Evolutionary conservation across 2,329 filamentous ascomycete species (phyloP), one percentile per base, ranked within the genome.

Genomic region (Tetracladium maxilliforme): DNA sequence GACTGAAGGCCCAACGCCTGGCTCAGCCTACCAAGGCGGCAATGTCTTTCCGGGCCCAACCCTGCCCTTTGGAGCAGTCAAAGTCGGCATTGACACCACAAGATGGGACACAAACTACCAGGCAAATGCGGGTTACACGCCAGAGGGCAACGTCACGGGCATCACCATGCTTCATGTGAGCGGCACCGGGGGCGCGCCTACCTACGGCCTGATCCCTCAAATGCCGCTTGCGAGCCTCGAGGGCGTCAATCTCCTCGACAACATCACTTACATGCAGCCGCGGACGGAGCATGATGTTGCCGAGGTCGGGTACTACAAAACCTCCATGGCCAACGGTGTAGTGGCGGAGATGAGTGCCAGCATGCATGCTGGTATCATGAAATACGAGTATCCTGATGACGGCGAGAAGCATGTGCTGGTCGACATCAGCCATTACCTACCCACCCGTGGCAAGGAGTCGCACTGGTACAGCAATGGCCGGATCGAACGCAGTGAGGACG

Each of bases 101-200:
- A 20, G 18, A 14, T 29, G 22, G 14, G 14, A 26, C 28, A 11
- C 33, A 26, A n/a, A n/a, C n/a, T n/a, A n/a, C n/a, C n/a, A n/a
- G n/a, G n/a, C n/a, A 9, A 8, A 23, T 24, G 34, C 33, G 3
- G 33, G 33, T 10, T 55, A 46, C 28, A 52, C 47, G 1, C 43
- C 51, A 1, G 35, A 45, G 22, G 58, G 58, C 3, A 50, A 54
- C 10, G 56, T 64, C 24, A 61, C 57, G 1, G 60, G 49, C 4
- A 56, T 64, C 33, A 58, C 54, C 12, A 56, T 65, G 55, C 54
- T 66, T 43, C 63, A 69, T 29, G 63, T 64, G 31, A 57, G 54
- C 26, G 64, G 64, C 1, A 72, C 64, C 0, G 68, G 67, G 10
- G 68, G 68, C 2, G 58, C 57, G 7, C 62, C 67, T 1, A 71